These are phyloP conservation scores for Cylindrotheca fusiformis DNA, from an alignment of 108 stramenopile genomes.

Conservation along the genomic window DNA sequence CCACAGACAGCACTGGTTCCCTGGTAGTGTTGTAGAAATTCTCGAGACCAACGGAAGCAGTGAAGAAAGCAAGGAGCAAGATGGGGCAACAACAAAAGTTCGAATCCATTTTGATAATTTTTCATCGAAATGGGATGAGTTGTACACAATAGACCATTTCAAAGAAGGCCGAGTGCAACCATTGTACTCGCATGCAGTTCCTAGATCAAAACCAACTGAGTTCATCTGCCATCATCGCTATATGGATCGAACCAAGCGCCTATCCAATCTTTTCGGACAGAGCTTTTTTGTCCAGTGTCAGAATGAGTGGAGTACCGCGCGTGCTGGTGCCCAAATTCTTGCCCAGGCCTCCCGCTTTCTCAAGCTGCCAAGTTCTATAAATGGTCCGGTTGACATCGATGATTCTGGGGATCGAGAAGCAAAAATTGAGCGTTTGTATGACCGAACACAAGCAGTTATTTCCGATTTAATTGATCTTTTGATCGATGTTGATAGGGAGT, in stretches of 20 bases:
- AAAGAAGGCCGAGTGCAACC: slow-evolving; percentile 65
- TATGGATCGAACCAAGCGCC: slow-evolving; percentile 37
- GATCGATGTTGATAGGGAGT: slow-evolving; percentile 61
- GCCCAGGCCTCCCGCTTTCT: slow-evolving; percentile 81
- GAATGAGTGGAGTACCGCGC: slow-evolving; percentile 86
- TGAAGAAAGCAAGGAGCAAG: slow-evolving; percentile 10
- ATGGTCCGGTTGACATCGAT: slow-evolving; percentile 33
- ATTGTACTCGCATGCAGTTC: slow-evolving; percentile 75
- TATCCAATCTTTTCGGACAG: slow-evolving; percentile 61
- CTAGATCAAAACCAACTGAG: slow-evolving; percentile 71
- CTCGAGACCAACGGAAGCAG: slow-evolving; percentile 30
- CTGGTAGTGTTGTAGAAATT: slow-evolving; percentile 85
- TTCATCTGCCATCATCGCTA: slow-evolving; percentile 74
- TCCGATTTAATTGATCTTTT: slow-evolving; percentile 68
- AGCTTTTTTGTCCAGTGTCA: slow-evolving; percentile 75
- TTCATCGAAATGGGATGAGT: slow-evolving; percentile 91
- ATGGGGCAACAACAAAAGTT: slow-evolving; percentile 39
- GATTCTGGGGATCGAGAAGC: slow-evolving; percentile 19
- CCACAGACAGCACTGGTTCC: slow-evolving; percentile 84
- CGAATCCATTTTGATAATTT: slow-evolving; percentile 93
- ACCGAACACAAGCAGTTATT: slow-evolving; percentile 50
- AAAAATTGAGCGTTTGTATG: slow-evolving; percentile 39
- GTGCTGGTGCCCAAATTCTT: slow-evolving; percentile 88
- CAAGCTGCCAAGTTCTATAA: slow-evolving; percentile 6
- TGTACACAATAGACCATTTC: slow-evolving; percentile 79